Conservation (phyloP, 2,329 filamentous ascomycete genomes). For the Hypoxylon sp. region DNA sequence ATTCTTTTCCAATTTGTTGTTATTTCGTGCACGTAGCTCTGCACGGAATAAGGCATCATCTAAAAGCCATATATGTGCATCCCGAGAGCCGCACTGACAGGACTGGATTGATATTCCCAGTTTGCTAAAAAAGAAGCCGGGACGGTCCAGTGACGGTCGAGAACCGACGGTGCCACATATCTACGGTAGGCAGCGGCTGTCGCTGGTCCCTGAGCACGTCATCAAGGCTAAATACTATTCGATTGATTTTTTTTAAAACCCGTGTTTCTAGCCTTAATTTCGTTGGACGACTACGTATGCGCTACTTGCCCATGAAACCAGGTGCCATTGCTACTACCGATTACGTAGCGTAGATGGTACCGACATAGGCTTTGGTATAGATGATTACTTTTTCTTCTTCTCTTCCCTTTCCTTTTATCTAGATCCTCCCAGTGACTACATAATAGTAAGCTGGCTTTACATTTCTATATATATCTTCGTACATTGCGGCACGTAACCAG, state of each 20-base stretch:
- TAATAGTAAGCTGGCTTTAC: conserved; percentile 14
- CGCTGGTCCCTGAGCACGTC: conserved; percentile 54
- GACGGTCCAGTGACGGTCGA: conserved; percentile 35
- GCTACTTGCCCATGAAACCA: conserved; percentile 16
- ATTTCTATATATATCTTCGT: conserved; percentile 29
- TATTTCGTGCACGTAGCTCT: background rate
- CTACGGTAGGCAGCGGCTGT: conserved; percentile 38
- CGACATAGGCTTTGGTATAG: conserved; percentile 19
- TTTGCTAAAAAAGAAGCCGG: conserved; percentile 15
- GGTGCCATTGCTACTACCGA: conserved; percentile 16
- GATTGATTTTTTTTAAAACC: conserved; percentile 38
- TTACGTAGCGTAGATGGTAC: conserved; percentile 35
- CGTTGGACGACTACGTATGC: conserved; percentile 15
- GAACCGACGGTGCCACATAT: conserved; percentile 33
- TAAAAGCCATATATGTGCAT: conserved; percentile 15
- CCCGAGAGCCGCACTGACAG: conserved; percentile 42
- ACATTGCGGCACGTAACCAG: conserved; percentile 21
- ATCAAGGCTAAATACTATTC: conserved; percentile 52
- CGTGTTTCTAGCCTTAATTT: conserved; percentile 31
- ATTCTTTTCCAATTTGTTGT: background rate
- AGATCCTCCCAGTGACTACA: conserved; percentile 5
- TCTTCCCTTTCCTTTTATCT: conserved; percentile 22
- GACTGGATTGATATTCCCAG: conserved; percentile 12
- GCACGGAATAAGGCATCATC: conserved; percentile 41
- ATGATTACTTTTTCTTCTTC: conserved; percentile 3